A percentile compares a stretch with the other conserved stretches of the same genome.
These are phyloP conservation scores for Podila epicladia DNA, from an alignment of 192 early-diverging fungal species.

Conservation along the genomic window DNA sequence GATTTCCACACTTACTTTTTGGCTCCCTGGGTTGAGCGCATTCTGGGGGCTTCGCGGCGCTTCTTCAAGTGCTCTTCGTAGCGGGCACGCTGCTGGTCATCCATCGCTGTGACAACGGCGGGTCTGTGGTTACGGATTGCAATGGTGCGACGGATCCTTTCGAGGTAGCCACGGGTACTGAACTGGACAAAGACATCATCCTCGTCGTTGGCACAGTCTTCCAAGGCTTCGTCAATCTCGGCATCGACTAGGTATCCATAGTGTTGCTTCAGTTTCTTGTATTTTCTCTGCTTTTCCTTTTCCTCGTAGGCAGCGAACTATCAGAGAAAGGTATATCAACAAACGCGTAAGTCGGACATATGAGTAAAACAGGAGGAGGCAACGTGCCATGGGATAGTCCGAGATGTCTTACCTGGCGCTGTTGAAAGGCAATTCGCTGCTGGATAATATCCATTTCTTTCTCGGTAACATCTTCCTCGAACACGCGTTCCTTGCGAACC, in stretches of 20 bases:
- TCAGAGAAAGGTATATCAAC: background rate
- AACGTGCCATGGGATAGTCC: background rate
- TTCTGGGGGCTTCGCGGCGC: constrained; percentile 80
- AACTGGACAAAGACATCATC: constrained; percentile 91
- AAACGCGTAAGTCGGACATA: background rate
- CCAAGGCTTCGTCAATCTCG: constrained; percentile 86
- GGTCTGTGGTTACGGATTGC: constrained; percentile 66
- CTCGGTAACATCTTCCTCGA: constrained; percentile 90
- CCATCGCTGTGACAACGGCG: constrained; percentile 65
- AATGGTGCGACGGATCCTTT: constrained; percentile 73
- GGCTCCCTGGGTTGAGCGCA: constrained; percentile 80
- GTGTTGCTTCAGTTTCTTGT: constrained; percentile 78
- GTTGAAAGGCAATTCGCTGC: constrained; percentile 90
- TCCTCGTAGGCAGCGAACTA: constrained; percentile 89
- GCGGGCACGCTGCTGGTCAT: constrained; percentile 83
- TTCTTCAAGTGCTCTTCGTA: constrained; percentile 90
- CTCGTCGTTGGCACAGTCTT: constrained; percentile 85
- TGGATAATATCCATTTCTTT: constrained; percentile 92
- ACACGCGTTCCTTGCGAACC: constrained; percentile 88
- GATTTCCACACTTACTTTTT: constrained; percentile 64
- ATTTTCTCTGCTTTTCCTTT: constrained; percentile 83
- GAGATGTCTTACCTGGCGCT: constrained; percentile 65
- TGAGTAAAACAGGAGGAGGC: background rate
- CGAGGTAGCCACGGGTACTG: constrained; percentile 78
- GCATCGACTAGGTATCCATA: constrained; percentile 82